These are phyloP conservation scores for Striga asiatica DNA, from an alignment of 257 asterid genomes.

Conservation along the genomic window DNA sequence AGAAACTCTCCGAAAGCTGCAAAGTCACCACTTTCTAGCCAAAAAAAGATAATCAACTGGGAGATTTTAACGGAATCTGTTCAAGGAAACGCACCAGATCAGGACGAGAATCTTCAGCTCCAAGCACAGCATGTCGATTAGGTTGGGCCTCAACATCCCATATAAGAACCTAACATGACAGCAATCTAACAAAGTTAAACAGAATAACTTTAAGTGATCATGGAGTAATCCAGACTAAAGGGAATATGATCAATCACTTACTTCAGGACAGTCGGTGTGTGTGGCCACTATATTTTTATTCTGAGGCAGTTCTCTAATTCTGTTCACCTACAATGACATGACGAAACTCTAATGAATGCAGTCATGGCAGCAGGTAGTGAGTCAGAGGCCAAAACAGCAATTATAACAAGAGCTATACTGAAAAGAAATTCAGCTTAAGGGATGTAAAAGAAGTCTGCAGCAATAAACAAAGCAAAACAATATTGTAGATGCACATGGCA, in stretches of 20 bases:
- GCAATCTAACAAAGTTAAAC: slow-evolving; percentile 9
- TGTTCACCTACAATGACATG: slow-evolving; percentile 54
- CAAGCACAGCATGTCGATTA: slow-evolving; percentile 76
- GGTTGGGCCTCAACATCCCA: slow-evolving; percentile 99
- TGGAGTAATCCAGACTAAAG: neutral
- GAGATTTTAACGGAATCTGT: too few species aligned
- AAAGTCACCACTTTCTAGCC: too few species aligned
- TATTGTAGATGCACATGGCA: neutral
- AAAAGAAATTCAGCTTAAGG: too few species aligned
- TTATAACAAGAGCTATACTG: neutral
- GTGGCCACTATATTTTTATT: slow-evolving; percentile 89
- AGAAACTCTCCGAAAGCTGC: too few species aligned
- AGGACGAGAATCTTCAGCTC: slow-evolving; percentile 82
- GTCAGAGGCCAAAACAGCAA: neutral
- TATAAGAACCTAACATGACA: slow-evolving; percentile 58
- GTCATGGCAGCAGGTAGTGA: neutral
- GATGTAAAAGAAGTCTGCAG: too few species aligned
- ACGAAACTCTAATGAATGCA: neutral
- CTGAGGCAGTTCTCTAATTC: slow-evolving; percentile 95
- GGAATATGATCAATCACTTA: slow-evolving; percentile 25
- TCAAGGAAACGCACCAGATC: slow-evolving; percentile 58
- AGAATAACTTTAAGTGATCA: neutral
- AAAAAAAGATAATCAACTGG: too few species aligned
- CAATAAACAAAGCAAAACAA: too few species aligned
- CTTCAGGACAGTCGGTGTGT: slow-evolving; percentile 95